Evolutionary conservation across 352 stramenopile genomes (phyloP).

Genomic region (Phytophthora europaea): DNA sequence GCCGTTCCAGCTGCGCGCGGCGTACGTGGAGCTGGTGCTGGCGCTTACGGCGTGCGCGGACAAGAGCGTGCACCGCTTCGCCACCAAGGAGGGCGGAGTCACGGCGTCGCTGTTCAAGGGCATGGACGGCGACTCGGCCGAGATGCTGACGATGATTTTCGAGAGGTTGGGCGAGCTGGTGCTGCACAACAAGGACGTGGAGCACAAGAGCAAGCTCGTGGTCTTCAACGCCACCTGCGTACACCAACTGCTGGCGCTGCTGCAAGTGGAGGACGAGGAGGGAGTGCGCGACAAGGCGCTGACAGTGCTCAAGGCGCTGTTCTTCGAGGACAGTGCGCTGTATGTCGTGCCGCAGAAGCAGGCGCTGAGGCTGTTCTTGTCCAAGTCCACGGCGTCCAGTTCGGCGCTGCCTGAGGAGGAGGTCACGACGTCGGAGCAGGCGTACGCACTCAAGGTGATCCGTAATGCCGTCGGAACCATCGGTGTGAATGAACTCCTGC

Average conservation of each 20-base stretch:
- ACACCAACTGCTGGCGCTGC: constrained; percentile 74
- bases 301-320: constrained; percentile 60
- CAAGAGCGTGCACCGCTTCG: constrained; percentile 85
- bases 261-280: constrained; percentile 67
- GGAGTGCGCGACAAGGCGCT: constrained; percentile 47
- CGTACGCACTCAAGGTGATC: constrained; percentile 71
- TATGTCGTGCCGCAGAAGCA: constrained; percentile 61
- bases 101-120: constrained; percentile 79
- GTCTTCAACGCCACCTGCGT: constrained; percentile 75
- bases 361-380: constrained; percentile 55
- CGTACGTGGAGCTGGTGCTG: constrained; percentile 75
- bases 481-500: constrained; percentile 72
- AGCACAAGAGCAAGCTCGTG: constrained; percentile 63
- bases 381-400: constrained; percentile 39
- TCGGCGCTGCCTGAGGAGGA: constrained; percentile 28
- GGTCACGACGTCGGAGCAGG: constrained; percentile 48
- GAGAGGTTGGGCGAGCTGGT: constrained; percentile 55
- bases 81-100: constrained; percentile 77
- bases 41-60: constrained; percentile 69
- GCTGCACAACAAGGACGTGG: constrained; percentile 61
- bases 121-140: constrained; percentile 75
- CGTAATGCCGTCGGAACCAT: constrained; percentile 71
- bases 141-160: constrained; percentile 64
- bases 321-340: constrained; percentile 66
- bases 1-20: constrained; percentile 70